Percentiles rank a stretch among this genome's conserved stretches.
These are phyloP conservation scores for Dictyostelium citrinum DNA, from an alignment of 78 protist species.

Conservation along the genomic window DNA sequence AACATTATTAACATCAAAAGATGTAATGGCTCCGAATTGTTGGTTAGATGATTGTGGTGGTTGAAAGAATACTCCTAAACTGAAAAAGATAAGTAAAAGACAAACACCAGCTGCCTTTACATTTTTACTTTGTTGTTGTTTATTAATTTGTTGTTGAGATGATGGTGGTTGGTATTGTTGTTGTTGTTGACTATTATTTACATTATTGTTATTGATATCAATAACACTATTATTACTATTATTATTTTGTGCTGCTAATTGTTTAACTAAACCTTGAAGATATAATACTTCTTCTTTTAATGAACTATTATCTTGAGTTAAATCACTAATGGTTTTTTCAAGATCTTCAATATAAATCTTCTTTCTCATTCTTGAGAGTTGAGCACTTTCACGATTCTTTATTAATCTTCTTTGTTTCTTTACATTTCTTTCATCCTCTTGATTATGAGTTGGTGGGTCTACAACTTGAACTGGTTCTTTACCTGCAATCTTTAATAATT, in stretches of 20 bases:
- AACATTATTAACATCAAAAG: background rate
- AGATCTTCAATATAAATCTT: constrained; percentile 74
- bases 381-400: constrained; percentile 79
- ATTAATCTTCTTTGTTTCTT: constrained; percentile 81
- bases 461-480: constrained; percentile 53
- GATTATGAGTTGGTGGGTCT: constrained; percentile 11
- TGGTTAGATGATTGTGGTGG: background rate
- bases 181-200: background rate
- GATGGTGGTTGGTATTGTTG: constrained; percentile 1
- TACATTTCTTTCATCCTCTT: constrained; percentile 45
- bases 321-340: constrained; percentile 61
- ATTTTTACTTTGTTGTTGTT: constrained; percentile 17
- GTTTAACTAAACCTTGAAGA: constrained; percentile 60
- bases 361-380: constrained; percentile 78
- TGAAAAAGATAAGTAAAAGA: constrained; percentile 44
- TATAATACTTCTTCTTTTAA: constrained; percentile 58
- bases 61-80: constrained; percentile 58
- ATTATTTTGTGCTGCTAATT: constrained; percentile 23
- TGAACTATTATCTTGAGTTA: constrained; percentile 40
- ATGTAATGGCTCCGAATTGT: background rate
- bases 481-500: constrained; percentile 51
- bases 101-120: constrained; percentile 77
- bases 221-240: background rate
- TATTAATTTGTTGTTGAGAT: background rate
- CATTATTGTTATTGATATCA: constrained; percentile 5